Evolutionary conservation across 768 basidiomycete genomes (phyloP), one percentile per base, ranked within the genome.

Genomic region (Gelatoporia subvermispora): DNA sequence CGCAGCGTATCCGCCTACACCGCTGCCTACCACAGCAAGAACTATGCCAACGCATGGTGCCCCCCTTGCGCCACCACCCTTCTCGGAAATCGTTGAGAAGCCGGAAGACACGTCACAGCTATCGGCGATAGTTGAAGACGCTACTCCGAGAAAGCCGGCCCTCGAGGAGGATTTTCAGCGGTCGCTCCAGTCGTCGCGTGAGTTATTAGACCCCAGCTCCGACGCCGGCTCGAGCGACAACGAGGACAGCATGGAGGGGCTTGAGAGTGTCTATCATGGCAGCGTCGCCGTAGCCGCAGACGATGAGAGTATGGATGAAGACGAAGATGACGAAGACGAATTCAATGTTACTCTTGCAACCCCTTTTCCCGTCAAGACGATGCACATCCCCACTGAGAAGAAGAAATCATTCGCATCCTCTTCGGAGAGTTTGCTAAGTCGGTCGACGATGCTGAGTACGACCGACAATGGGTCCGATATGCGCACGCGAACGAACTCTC

Each of bases 311-410:
- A 56, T 60, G 40, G 62, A 69, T 31, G 51, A 65, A 25, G 62
- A 72, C 23, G 67, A 68, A 21, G 72, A 74, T 7, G 75, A 80
- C 22, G 84, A 85, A 50, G 81, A 84, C 51, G 76, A 77, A 39
- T 84, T 85, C 55, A 73, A 87, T 46, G 69, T 78, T 25, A 87
- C 86, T 1, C 68, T 88, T 50, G 78, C 74, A 48, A 88, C 86
- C 3, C 86, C 86, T 9, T 63, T 39, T 28, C 40, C 21, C 18
- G 40, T 61, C 35, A 60, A 52, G 22, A 8, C 28, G 3, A 23
- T 45, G 25, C 51, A 50, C 28, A 41, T 57, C n/a, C 51, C 58
- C 15, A 18, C 22, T 15, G 21, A 35, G 48, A 41, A 24, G 34
- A 43, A 42, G 48, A 21, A 8, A 9, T 34, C 47, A 10, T 41